Evolutionary conservation across 2,329 filamentous ascomycete species (phyloP).

Genomic region (Fusarium globosum): DNA sequence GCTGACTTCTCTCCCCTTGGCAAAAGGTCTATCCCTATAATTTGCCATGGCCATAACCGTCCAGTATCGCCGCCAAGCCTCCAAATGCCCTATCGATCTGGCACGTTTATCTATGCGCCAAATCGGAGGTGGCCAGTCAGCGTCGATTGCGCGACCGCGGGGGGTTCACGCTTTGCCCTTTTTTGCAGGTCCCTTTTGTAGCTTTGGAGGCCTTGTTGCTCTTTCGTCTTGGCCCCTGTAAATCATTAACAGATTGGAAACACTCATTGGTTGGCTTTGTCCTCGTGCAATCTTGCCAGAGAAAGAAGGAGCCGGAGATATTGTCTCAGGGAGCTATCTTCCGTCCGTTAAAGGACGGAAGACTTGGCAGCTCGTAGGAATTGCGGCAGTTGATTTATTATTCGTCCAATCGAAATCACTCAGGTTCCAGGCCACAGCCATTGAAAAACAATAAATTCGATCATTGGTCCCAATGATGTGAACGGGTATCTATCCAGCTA

Average conservation of each 20-base stretch:
- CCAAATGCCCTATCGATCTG: constrained; percentile 42
- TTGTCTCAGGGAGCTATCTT: constrained; percentile 17
- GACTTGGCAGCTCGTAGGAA: neutral
- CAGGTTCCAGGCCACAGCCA: constrained; percentile 8
- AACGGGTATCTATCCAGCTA: constrained; percentile 11
- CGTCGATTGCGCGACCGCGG: neutral
- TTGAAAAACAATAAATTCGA: neutral
- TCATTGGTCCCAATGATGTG: neutral
- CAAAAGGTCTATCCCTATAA: constrained; percentile 22
- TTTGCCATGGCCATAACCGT: neutral
- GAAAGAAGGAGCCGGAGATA: constrained; percentile 13
- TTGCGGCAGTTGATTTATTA: constrained; percentile 1
- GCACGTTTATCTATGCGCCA: constrained; percentile 45
- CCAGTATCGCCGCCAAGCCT: constrained; percentile 22
- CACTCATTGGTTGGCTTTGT: constrained; percentile 15
- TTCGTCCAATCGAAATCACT: constrained; percentile 13
- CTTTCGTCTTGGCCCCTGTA: constrained; percentile 24
- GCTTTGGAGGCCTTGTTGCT: constrained; percentile 21
- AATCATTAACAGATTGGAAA: constrained; percentile 2
- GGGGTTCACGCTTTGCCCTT: constrained; percentile 34
- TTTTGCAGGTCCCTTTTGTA: constrained; percentile 44
- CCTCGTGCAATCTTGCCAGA: constrained; percentile 31
- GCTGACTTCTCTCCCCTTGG: constrained; percentile 8
- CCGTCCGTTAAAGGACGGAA: constrained; percentile 4
- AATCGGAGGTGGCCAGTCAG: constrained; percentile 34